These are phyloP conservation scores for Schizophyllum commune DNA, from an alignment of 1,284 basidiomycete genomes.

Conservation along the genomic window DNA sequence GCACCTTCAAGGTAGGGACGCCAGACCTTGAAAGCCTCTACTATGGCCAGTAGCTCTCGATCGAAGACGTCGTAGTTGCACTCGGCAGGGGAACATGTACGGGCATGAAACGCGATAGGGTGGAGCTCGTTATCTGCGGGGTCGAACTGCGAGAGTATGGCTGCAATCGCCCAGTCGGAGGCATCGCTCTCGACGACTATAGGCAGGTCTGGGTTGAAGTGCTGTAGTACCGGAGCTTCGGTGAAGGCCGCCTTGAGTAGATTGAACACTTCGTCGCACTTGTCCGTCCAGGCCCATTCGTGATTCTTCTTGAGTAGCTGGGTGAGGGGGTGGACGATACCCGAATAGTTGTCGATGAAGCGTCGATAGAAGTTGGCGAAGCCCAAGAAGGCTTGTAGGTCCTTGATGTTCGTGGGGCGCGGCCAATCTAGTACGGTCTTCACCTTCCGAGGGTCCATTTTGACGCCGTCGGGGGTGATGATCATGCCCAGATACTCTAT, in stretches of 20 bases:
- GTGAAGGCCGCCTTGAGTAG: slow-evolving; percentile 26
- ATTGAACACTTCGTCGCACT: slow-evolving; percentile 18
- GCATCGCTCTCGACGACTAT: slow-evolving; percentile 21
- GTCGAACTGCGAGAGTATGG: slow-evolving; percentile 12
- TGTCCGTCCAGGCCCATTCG: slow-evolving; percentile 16
- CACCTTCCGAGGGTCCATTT: slow-evolving; percentile 31
- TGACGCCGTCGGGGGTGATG: slow-evolving; percentile 18
- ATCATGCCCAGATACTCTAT: no score
- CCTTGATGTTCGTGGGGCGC: slow-evolving; percentile 16
- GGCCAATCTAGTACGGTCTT: slow-evolving; percentile 30
- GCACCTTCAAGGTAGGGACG: slow-evolving; percentile 11
- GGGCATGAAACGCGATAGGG: slow-evolving; percentile 29
- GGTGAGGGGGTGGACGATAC: slow-evolving; percentile 23
- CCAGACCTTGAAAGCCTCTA: slow-evolving; percentile 15
- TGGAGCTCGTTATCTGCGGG: slow-evolving; percentile 15
- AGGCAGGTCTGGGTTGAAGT: slow-evolving; percentile 23
- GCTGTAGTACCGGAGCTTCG: slow-evolving; percentile 23
- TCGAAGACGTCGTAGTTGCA: slow-evolving; percentile 34
- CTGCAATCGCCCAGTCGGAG: no score
- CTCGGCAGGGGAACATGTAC: slow-evolving; percentile 26
- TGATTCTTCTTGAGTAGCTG: slow-evolving; percentile 19
- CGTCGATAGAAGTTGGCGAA: slow-evolving; percentile 27
- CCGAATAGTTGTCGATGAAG: slow-evolving; percentile 30
- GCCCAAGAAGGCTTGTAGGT: slow-evolving; percentile 2
- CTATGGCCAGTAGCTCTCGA: slow-evolving; percentile 30